These are phyloP conservation scores for Fomes fomentarius DNA, from an alignment of 1,284 basidiomycete species.

Conservation along the genomic window DNA sequence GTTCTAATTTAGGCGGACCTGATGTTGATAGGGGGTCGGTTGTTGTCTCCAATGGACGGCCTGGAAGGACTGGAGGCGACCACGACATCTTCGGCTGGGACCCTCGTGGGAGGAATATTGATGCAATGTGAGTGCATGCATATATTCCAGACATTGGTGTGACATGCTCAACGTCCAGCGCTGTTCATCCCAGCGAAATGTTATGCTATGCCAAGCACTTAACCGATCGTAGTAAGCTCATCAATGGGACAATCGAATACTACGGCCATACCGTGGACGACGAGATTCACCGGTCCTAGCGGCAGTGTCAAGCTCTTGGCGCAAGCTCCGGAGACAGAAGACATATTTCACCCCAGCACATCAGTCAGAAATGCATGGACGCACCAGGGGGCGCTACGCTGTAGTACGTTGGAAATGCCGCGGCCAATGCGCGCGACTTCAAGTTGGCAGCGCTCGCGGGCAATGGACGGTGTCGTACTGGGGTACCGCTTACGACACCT, in stretches of 20 bases:
- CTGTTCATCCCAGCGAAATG: no score
- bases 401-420: constrained; percentile 20
- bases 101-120: constrained; percentile 6
- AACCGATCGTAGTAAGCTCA: background rate
- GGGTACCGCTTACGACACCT: constrained; percentile 16
- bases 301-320: constrained; percentile 6
- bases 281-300: constrained; percentile 9
- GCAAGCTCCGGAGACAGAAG: constrained; percentile 9
- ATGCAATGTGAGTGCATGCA: constrained; percentile 2
- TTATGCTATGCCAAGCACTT: background rate
- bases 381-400: constrained; percentile 1
- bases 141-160: no score
- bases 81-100: constrained; percentile 5
- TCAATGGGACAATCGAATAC: constrained; percentile 6
- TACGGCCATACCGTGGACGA: constrained; percentile 8
- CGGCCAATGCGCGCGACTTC: constrained; percentile 19
- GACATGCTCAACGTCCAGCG: no score
- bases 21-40: no score
- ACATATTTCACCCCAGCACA: constrained; percentile 14
- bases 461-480: constrained; percentile 18
- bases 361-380: constrained; percentile 4
- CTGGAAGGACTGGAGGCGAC: background rate
- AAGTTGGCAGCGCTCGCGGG: constrained; percentile 19
- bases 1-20: no score
- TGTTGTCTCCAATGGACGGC: no score